These are phyloP conservation scores for Wickerhamiella alocasiicola DNA, from an alignment of 805 yeast species.

Conservation along the genomic window DNA sequence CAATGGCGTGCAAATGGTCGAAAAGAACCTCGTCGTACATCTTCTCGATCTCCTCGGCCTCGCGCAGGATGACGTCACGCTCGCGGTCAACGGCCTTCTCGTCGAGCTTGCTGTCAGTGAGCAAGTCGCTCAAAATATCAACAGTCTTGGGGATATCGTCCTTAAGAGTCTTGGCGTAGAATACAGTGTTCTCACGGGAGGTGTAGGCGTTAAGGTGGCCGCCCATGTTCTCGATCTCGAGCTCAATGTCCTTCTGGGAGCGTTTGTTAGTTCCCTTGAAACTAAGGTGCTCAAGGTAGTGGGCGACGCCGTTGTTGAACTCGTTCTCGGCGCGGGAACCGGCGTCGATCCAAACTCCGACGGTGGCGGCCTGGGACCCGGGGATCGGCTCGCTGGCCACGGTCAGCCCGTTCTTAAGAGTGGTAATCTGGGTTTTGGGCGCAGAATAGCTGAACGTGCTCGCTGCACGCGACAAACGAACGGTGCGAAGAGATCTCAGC, in stretches of 20 bases:
- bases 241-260: conserved; percentile 69
- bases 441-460: conserved; percentile 20
- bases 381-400: conserved; percentile 88
- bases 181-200: conserved; percentile 93
- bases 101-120: conserved; percentile 76
- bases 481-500: conserved; percentile 17
- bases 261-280: conserved; percentile 86
- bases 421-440: conserved; percentile 51
- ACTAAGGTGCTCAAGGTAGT: conserved; percentile 90
- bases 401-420: conserved; percentile 80
- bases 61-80: conserved; percentile 91
- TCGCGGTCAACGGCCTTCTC: conserved; percentile 83
- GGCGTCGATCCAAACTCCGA: conserved; percentile 97
- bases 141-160: conserved; percentile 75
- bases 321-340: conserved; percentile 91
- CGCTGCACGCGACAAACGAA: conserved; percentile 17
- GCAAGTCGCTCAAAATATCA: conserved; percentile 77
- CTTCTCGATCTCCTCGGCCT: conserved; percentile 94
- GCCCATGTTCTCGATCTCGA: conserved; percentile 92
- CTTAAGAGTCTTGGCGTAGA: conserved; percentile 78
- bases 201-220: conserved; percentile 98
- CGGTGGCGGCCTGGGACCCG: conserved; percentile 85
- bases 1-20: conserved; percentile 89
- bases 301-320: conserved; percentile 89
- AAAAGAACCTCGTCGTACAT: conserved; percentile 97